Base-by-base conservation (phyloP, 768 basidiomycete species). In the Mycena alexandri region DNA sequence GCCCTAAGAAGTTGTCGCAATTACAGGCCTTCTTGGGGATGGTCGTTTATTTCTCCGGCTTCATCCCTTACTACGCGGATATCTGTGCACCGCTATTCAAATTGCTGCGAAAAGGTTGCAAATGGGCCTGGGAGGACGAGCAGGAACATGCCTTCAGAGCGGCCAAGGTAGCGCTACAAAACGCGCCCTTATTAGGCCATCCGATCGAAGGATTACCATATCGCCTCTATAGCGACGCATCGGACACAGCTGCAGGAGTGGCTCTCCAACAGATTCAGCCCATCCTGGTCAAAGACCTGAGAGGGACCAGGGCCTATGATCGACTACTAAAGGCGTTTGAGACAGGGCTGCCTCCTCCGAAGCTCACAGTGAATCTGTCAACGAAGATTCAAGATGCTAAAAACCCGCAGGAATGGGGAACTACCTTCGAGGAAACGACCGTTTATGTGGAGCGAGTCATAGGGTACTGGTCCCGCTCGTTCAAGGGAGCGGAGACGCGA, bases 211-310 rank as follows among this genome's bases (percentile, higher is more conserved):
- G 71, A 0, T 22, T 52, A n/a, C 74, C 72, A 1, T 79, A 79
- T 48, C 56, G 73, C 17, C 59, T 79, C 0, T 79, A 79, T 42
- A 74, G 72, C 0, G 78, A 79, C 55, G 70, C 70, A 0, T 71
- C 62, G 5, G 68, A 68, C 38, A 7, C 34, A 5, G 69, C 67
- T 0, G 33, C 62, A 1, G 69, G 67, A 3, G 34, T 33, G 4
- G 65, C 65, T 0, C 56, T 73, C 2, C 72, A 73, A 33, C 72
- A 73, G 48, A 61, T 71, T 6, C 72, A 73, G 42, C 34, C 42
- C 2, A 71, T 73, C 2, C 0, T 12, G 10, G 41, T 71, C 0
- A 21, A 11, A 16, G 67, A 71, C 33, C 41, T 73, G 29, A 57
- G 46, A 17, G 70, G 70, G 0, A 73, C 71, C 1, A 50, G 41